These are phyloP conservation scores for Sarcocystis neurona DNA, from an alignment of 169 alveolate species.

Conservation along the genomic window DNA sequence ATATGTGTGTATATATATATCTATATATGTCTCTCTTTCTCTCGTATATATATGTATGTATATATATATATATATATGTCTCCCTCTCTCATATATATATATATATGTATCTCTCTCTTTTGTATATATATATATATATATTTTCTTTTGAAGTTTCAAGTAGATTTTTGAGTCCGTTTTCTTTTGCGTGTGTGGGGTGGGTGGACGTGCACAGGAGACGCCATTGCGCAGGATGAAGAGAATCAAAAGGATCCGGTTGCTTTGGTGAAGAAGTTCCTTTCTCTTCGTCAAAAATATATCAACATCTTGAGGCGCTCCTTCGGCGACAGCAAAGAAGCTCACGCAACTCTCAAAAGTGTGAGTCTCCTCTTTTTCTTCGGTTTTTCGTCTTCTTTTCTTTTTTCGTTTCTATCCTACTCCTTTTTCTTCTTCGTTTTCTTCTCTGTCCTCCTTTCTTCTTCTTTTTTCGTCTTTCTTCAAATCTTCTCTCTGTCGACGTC, in stretches of 20 bases:
- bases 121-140: neutral
- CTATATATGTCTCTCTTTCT: too few species aligned
- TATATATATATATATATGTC: too few species aligned
- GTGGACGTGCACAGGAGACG: neutral
- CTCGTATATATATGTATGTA: neutral
- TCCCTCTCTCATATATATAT: too few species aligned
- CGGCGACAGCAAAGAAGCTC: conserved; percentile 25
- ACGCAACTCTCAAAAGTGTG: neutral
- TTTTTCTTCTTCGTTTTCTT: neutral
- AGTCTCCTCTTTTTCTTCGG: neutral
- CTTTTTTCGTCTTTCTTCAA: too few species aligned
- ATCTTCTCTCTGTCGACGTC: neutral
- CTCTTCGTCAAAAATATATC: neutral
- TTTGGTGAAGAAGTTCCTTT: conserved; percentile 3
- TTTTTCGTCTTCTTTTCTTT: neutral
- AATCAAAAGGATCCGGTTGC: conserved; percentile 13
- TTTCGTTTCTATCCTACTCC: neutral
- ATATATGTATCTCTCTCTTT: too few species aligned
- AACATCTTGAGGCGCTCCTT: conserved; percentile 14
- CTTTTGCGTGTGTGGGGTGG: neutral
- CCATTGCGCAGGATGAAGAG: conserved; percentile 15
- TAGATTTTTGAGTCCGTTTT: neutral
- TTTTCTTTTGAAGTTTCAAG: neutral
- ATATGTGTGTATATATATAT: too few species aligned
- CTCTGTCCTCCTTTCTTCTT: too few species aligned